These are phyloP conservation scores for Platismatia glauca DNA, from an alignment of 495 filamentous ascomycete species.

Conservation along the genomic window DNA sequence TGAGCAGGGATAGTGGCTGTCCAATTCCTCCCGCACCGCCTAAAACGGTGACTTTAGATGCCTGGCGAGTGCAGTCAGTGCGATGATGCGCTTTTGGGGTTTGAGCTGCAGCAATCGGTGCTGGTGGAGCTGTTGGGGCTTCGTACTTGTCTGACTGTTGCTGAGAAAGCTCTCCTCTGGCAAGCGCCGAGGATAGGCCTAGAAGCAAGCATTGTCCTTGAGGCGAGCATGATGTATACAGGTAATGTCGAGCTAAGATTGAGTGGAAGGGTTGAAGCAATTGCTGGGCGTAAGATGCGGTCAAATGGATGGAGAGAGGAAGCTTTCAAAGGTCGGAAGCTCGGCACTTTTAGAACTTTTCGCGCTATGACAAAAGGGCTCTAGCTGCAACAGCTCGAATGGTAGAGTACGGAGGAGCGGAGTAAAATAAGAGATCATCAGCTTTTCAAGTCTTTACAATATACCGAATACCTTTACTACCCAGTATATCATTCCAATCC, in stretches of 20 bases:
- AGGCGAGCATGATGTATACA: not conserved
- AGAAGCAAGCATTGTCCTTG: constrained; percentile 19
- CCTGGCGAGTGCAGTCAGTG: constrained; percentile 47
- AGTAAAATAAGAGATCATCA: no score
- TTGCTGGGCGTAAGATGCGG: not conserved
- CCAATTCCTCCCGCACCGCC: constrained; percentile 96
- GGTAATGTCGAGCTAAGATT: not conserved
- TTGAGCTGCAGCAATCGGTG: constrained; percentile 7
- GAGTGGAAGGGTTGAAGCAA: not conserved
- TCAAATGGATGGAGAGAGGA: not conserved
- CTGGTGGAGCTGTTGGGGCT: constrained; percentile 23
- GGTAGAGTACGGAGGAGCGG: no score
- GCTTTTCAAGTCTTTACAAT: not conserved
- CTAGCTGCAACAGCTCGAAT: not conserved
- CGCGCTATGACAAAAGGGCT: not conserved
- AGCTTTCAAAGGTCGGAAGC: not conserved
- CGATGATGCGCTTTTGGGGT: constrained; percentile 5
- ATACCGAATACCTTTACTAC: not conserved
- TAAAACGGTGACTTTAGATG: constrained; percentile 92
- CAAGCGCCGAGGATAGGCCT: constrained; percentile 58
- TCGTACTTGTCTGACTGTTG: constrained; percentile 76
- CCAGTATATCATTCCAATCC: not conserved
- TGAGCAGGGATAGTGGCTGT: constrained; percentile 90
- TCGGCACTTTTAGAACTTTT: not conserved
- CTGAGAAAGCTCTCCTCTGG: constrained; percentile 91